Base-by-base conservation (phyloP, 2,329 filamentous ascomycete genomes). In the Dactylellina leptospora region DNA sequence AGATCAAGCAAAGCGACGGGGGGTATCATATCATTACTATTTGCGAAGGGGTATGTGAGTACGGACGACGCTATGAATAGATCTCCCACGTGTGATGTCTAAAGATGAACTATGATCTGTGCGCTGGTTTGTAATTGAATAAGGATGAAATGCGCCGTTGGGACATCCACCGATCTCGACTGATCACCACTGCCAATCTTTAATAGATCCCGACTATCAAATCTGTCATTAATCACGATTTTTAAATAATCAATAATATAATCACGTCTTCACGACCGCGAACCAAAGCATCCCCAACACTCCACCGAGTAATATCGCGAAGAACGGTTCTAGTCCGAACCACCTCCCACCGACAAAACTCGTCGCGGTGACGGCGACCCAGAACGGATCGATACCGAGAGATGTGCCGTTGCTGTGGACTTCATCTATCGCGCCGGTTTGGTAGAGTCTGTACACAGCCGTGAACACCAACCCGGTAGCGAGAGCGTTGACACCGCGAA, bases 391-490 rank as follows among this genome's bases (percentile, higher is more conserved):
- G 30, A 82, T 80, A 0, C 79, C 85, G 45, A 88, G 76, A 72
- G 83, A 85, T 44, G 80, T 82, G 0, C 86, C 86, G 1, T 76
- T 75, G 58, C 81, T 80, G 18, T 82, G 82, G 0, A 80, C 79
- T 16, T 83, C 79, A 18, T 84, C 85, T 1, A 88, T 78, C 60
- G 83, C 87, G 0, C 86, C 86, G 74, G 87, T 84, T 78, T 86
- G 82, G 84, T 85, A 87, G 8, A 88, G 78, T 1, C 85, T 80
- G 71, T 88, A 88, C 0, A 88, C 85, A 0, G 86, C 86, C 0
- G 85, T 88, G 50, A 85, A 88, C 0, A 88, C 84, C 30, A 88
- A 75, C 0, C 86, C 86, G 0, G 88, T 84, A 0, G 86, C 86
- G 0, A 81, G 81, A 0, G 86, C 85, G 75, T 88, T 88, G 3